phyloP scores from a whole-genome alignment of 148 eudicot genomes.

The Euryodendron excelsum region DNA sequence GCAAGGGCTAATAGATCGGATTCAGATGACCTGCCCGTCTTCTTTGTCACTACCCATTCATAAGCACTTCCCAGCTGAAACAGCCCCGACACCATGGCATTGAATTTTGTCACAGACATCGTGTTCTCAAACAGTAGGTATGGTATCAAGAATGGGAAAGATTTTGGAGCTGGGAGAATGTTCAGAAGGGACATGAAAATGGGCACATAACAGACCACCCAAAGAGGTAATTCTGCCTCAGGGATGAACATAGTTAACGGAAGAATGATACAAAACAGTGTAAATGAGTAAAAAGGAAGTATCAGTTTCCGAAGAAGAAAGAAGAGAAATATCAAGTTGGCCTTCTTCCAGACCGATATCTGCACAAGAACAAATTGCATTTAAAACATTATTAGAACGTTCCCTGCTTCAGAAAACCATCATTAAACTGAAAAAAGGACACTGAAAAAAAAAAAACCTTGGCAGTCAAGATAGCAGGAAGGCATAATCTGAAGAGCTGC shows the following conservation, averaged over 20 bases:
- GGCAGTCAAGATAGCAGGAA: conserved; percentile 46
- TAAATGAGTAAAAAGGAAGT: conserved; percentile 69
- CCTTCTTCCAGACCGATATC: conserved; percentile 60
- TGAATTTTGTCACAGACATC: conserved; percentile 72
- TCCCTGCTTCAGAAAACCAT: not conserved
- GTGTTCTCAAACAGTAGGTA: conserved; percentile 70
- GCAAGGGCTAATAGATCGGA: conserved; percentile 50
- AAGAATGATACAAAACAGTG: conserved; percentile 59
- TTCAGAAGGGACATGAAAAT: conserved; percentile 51
- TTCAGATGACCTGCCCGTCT: conserved; percentile 62
- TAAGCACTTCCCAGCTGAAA: conserved; percentile 69
- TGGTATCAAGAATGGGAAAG: conserved; percentile 63
- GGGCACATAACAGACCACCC: conserved; percentile 68
- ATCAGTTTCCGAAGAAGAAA: conserved; percentile 60
- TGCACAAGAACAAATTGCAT: conserved; percentile 32
- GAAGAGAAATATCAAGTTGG: conserved; percentile 59
- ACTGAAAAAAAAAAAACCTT: conserved; percentile 57
- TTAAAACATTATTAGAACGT: not conserved
- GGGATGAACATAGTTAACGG: conserved; percentile 72
- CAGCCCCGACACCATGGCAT: conserved; percentile 65
- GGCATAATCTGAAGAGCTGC: conserved; percentile 64
- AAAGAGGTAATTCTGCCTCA: conserved; percentile 56
- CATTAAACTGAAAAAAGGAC: too few species aligned
- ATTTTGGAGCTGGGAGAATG: conserved; percentile 54
- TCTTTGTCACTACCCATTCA: conserved; percentile 76